Conservation (phyloP, 140 eudicot species). For the Ambrosia hybrid region DNA sequence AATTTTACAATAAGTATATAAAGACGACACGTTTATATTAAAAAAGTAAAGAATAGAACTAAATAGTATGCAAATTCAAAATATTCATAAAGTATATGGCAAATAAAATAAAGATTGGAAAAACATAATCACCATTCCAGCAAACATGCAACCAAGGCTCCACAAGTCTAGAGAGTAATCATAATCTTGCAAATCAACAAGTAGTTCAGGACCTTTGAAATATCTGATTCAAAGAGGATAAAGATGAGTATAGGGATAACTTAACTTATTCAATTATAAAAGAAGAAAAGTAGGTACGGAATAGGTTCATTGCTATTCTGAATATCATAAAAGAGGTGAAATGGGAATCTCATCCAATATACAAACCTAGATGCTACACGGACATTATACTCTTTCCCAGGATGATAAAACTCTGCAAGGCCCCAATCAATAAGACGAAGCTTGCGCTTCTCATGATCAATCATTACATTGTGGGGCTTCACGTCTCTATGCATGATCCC, state of each 20-base stretch:
- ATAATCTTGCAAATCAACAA: conserved; percentile 92
- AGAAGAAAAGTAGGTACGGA: neutral
- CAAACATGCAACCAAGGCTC: conserved; percentile 98
- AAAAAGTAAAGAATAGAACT: too few species aligned
- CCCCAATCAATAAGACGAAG: conserved; percentile 91
- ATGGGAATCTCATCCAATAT: neutral
- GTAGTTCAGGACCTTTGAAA: conserved; percentile 92
- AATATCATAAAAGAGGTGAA: neutral
- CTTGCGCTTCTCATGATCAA: conserved; percentile 83
- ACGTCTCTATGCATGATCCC: conserved; percentile 93
- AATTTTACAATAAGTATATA: conserved; percentile 19
- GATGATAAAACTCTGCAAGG: conserved; percentile 85
- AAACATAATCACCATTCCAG: conserved; percentile 77
- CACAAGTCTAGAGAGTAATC: conserved; percentile 91
- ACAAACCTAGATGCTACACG: conserved; percentile 89
- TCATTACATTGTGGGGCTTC: conserved; percentile 93
- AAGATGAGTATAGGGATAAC: neutral
- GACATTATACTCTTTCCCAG: conserved; percentile 82
- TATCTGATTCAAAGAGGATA: conserved; percentile 49
- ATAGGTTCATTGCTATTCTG: neutral
- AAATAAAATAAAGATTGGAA: conserved; percentile 1
- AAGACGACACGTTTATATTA: neutral
- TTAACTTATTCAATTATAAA: neutral
- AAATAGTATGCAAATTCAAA: neutral
- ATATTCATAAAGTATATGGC: neutral